A percentile compares a stretch with the other conserved stretches of the same genome.
These are phyloP conservation scores for Saturnispora saitoi DNA, from an alignment of 805 yeast species.

Conservation along the genomic window DNA sequence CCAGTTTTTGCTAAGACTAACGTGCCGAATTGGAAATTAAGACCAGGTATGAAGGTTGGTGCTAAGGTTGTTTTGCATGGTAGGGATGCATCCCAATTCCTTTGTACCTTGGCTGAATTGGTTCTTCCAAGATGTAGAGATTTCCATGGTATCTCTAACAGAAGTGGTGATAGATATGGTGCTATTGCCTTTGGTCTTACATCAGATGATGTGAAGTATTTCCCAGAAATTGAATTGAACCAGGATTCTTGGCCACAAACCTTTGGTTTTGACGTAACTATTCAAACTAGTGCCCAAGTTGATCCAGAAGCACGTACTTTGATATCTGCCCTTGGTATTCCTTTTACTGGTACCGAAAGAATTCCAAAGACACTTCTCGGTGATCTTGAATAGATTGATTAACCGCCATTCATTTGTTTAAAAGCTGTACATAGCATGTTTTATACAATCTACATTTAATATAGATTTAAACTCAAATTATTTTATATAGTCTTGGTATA, in stretches of 20 bases:
- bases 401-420: not conserved
- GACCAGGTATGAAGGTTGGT: constrained; percentile 87
- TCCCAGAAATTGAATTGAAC: constrained; percentile 90
- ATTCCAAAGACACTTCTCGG: constrained; percentile 25
- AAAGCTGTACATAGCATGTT: constrained; percentile 1
- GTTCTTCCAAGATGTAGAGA: constrained; percentile 91
- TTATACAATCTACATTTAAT: not conserved
- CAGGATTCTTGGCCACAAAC: constrained; percentile 84
- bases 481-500: not conserved
- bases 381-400: constrained; percentile 8
- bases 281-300: constrained; percentile 83
- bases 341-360: constrained; percentile 54
- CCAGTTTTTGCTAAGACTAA: constrained; percentile 68
- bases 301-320: constrained; percentile 84
- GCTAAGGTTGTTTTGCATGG: constrained; percentile 75
- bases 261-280: constrained; percentile 76
- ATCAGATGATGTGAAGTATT: constrained; percentile 65
- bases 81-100: constrained; percentile 74
- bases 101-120: constrained; percentile 79
- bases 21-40: constrained; percentile 76
- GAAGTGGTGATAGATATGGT: constrained; percentile 79
- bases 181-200: constrained; percentile 78
- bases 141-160: constrained; percentile 66
- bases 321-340: constrained; percentile 73
- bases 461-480: not conserved